Conservation (phyloP, 805 yeast genomes). For the Candida easanensis region DNA sequence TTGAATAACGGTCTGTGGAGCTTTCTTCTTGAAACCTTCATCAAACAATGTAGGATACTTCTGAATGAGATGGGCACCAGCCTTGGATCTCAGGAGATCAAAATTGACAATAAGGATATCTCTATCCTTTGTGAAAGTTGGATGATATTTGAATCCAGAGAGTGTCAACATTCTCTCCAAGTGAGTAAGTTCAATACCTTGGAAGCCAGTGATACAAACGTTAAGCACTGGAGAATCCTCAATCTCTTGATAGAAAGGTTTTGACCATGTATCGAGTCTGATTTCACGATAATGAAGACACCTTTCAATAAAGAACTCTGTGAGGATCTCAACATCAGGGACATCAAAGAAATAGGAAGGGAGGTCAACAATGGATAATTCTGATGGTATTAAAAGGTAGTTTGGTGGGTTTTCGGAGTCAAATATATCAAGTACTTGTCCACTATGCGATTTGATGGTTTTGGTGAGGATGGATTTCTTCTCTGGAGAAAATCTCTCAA, state of each 20-base stretch:
- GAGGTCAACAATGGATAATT: conserved; percentile 13
- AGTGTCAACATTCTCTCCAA: conserved; percentile 54
- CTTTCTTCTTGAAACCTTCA: conserved; percentile 22
- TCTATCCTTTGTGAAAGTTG: conserved; percentile 45
- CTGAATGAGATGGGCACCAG: conserved; percentile 34
- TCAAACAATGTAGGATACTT: conserved; percentile 33
- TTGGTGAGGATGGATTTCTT: conserved; percentile 37
- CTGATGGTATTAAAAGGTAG: conserved; percentile 23
- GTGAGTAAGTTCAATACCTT: conserved; percentile 75
- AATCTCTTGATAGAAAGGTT: conserved; percentile 35
- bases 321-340: conserved; percentile 38
- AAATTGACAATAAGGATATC: conserved; percentile 58
- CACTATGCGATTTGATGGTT: conserved; percentile 47
- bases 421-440: conserved; percentile 25
- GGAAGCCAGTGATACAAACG: conserved; percentile 64
- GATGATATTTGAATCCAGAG: conserved; percentile 50
- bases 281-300: conserved; percentile 55
- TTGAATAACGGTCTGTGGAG: conserved; percentile 30
- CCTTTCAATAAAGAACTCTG: conserved; percentile 83
- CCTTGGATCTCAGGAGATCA: conserved; percentile 40
- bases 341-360: conserved; percentile 18
- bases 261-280: conserved; percentile 60
- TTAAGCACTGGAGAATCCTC: conserved; percentile 15
- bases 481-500: conserved; percentile 38
- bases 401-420: conserved; percentile 5